These are phyloP conservation scores for Fusarium falciforme DNA, from an alignment of 2,329 filamentous ascomycete species.

Conservation along the genomic window DNA sequence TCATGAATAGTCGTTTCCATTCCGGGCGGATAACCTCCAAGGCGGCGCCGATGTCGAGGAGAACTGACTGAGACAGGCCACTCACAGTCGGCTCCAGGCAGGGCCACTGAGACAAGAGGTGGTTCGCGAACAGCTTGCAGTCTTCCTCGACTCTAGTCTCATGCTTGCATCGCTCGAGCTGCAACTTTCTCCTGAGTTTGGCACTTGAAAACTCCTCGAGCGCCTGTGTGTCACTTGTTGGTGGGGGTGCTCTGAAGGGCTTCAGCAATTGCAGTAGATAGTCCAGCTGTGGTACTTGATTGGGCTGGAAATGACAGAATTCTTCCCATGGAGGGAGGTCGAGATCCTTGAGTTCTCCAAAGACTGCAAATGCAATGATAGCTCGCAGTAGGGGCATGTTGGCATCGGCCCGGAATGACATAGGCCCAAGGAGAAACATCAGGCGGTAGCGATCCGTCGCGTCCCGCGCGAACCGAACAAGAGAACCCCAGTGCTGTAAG, in stretches of 20 bases:
- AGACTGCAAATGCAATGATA: constrained; percentile 36
- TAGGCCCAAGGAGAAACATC: constrained; percentile 39
- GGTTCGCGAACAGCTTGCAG: constrained; percentile 34
- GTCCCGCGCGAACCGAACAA: constrained; percentile 22
- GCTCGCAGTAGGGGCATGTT: constrained; percentile 36
- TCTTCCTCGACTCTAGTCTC: constrained; percentile 40
- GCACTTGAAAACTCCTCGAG: constrained; percentile 36
- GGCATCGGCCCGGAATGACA: constrained; percentile 36
- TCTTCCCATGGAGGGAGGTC: constrained; percentile 34
- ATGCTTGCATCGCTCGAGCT: constrained; percentile 31
- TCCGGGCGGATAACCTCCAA: constrained; percentile 40
- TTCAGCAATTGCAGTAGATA: constrained; percentile 34
- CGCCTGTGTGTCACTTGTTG: constrained; percentile 4
- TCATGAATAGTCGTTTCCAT: constrained; percentile 40
- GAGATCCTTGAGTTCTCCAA: constrained; percentile 31
- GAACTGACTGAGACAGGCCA: constrained; percentile 19
- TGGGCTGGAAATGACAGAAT: constrained; percentile 36
- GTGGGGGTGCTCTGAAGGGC: constrained; percentile 24
- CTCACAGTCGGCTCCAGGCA: constrained; percentile 36
- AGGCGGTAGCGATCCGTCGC: constrained; percentile 25
- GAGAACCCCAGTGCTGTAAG: constrained; percentile 34
- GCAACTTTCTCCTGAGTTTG: constrained; percentile 37
- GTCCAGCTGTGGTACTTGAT: constrained; percentile 32
- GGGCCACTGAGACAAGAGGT: constrained; percentile 42
- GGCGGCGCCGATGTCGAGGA: constrained; percentile 39